A percentile compares a stretch with the other conserved stretches of the same genome.
Conservation (phyloP, 176 grass and related monocot genomes). For the Poa annua region DNA sequence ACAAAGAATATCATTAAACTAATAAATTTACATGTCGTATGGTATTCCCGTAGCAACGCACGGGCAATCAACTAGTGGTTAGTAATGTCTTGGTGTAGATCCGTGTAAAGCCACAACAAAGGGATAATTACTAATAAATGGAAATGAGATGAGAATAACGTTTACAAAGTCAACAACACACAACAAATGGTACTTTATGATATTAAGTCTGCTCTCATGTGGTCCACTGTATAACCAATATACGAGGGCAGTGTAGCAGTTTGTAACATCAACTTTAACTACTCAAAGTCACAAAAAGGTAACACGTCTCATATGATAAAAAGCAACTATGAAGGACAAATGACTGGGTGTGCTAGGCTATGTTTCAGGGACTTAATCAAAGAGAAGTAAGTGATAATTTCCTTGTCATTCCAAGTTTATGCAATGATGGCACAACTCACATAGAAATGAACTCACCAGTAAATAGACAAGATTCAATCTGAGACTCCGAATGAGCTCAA, state of each 20-base stretch:
- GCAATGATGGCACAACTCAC: neutral
- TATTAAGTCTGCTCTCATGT: neutral
- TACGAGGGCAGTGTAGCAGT: neutral
- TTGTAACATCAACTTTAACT: neutral
- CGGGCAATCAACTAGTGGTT: too few species aligned
- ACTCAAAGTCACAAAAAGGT: neutral
- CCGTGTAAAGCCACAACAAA: neutral
- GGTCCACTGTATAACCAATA: neutral
- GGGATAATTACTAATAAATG: too few species aligned
- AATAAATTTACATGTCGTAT: too few species aligned
- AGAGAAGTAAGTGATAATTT: neutral
- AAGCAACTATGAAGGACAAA: neutral
- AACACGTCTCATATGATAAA: neutral
- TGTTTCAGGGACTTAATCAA: neutral
- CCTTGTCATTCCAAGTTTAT: neutral
- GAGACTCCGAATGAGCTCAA: neutral
- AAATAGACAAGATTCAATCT: too few species aligned
- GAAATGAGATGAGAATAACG: neutral
- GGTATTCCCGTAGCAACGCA: too few species aligned
- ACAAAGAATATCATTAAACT: too few species aligned
- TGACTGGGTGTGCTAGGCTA: neutral
- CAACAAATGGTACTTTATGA: neutral
- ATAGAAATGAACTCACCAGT: constrained; percentile 10
- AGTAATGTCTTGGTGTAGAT: neutral
- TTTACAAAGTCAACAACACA: neutral